Base-by-base conservation (phyloP, 768 basidiomycete species). In the Mrakia hoshinonis region DNA sequence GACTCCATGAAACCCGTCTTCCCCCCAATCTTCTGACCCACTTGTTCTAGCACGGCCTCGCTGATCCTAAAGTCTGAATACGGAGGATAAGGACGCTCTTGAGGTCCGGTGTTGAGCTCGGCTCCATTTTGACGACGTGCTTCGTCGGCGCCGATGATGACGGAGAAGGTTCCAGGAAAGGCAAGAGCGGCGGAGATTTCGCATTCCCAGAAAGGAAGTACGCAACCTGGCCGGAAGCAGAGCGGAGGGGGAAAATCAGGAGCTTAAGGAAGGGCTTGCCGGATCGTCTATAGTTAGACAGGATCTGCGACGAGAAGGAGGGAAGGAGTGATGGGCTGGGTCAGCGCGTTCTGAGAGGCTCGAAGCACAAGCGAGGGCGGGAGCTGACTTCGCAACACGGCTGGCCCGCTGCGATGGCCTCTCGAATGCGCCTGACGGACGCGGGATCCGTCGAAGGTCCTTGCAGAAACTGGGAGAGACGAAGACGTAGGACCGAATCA, bases 71-170 rank as follows among this genome's bases (percentile, higher is more conserved):
- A 31, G 34, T 61, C 58, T 2, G 58, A 61, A 15, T 61, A 22
- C 5, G 31, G 58, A 15, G 36, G 36, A 29, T 3, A 22, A 36
- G 31, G 58, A 11, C 31, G 36, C 5, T 22, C 31, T 43, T 6
- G 6, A 15, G 43, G 43, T 15, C 43, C 43, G 43, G 6, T 43
- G 36, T 61, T 31, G 2, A 36, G 36, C 20, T 61, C 58, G 36
- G 31, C 31, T 13, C 31, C 58, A 20, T 61, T 61, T 20, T 61
- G 58, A 6, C 36, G 58, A 0, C 34, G 31, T 13, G 34, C n/a
- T 39, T 61, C 31, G 36, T 61, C 58, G 15, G 58, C 58, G 3
- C 58, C 58, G 58, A 61, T 61, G 58, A 61, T 29, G 36, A 61
- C 34, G 58, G 58, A 29, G 36, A 61, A 31, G 3, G 58, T 61